Evolutionary conservation across 768 basidiomycete species (phyloP), one percentile per base, ranked within the genome.

Genomic region (Stropharia rugosoannulata): DNA sequence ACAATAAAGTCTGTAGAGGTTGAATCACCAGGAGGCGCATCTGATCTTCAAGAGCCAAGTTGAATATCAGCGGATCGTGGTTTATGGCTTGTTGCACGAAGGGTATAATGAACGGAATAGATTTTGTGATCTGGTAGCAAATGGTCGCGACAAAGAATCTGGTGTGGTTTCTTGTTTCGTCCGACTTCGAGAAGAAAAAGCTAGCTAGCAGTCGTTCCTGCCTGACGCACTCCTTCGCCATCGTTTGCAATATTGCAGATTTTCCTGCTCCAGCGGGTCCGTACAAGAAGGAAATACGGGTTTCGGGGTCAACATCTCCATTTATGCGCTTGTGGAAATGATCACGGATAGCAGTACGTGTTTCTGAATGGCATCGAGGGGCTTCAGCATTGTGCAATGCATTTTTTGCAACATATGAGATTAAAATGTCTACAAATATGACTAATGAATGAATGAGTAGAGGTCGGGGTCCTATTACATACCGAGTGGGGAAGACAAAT

Each of bases 211-310:
- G 54, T 4, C 43, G 27, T 18, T 50, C 44, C 5, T 27, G n/a
- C 13, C 27, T 18, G 13, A 27, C 55, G 19, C 44, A 48, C 9
- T 29, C 45, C 35, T 59, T 55, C 12, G 55, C 45, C 2, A 56
- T 27, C 3, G 54, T 48, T 32, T 59, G 59, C 44, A 51, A 39
- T 13, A 59, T 56, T 3, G 59, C 59, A 16, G 59, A 56, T 32
- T 59, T 59, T 2, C 59, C 59, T 15, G 51, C 51, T 1, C 59
- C 59, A 13, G 59, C 59, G 8, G 43, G 44, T 11, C 55, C 59
- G 19, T 52, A 47, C 41, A 59, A n/a, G 55, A 54, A 59, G 22
- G 54, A 15, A 13, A 56, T 29, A 11, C 27, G 29, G 4, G 18
- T 15, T 27, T 37, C 13, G 12, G 16, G 11, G 6, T 49, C 39